Conservation (phyloP, 768 basidiomycete species). For the Termitomyces eurrhizus region DNA sequence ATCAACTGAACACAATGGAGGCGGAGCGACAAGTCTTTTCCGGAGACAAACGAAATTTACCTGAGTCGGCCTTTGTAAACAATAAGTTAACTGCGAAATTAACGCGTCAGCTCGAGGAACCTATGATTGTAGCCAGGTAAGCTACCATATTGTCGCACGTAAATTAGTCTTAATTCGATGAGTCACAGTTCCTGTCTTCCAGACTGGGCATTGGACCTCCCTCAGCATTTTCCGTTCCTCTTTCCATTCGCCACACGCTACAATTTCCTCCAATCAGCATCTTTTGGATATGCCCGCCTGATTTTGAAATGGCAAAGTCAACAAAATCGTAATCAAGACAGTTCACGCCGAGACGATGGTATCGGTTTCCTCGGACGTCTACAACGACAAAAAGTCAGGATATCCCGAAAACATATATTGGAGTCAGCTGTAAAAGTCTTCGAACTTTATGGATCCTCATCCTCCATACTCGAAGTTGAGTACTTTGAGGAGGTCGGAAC, state of each 20-base stretch:
- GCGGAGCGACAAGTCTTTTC: constrained; percentile 52
- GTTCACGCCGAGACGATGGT: constrained; percentile 81
- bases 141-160: constrained; percentile 14
- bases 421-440: constrained; percentile 97
- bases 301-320: constrained; percentile 95
- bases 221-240: constrained; percentile 95
- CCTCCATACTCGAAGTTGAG: constrained; percentile 93
- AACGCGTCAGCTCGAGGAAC: constrained; percentile 95
- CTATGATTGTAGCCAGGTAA: constrained; percentile 97
- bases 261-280: constrained; percentile 95
- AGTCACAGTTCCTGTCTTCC: constrained; percentile 84
- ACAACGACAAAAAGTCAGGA: constrained; percentile 94
- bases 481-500: constrained; percentile 99
- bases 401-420: constrained; percentile 90
- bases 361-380: constrained; percentile 90
- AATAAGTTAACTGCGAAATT: constrained; percentile 98
- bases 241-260: constrained; percentile 99
- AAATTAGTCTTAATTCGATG: constrained; percentile 8
- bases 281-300: constrained; percentile 94
- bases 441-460: constrained; percentile 92
- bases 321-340: constrained; percentile 74
- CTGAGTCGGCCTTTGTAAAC: constrained; percentile 89
- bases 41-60: constrained; percentile 53
- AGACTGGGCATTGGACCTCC: constrained; percentile 95
- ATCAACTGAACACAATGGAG: constrained; percentile 76